phyloP scores from a whole-genome alignment of 495 filamentous ascomycete species.

The Hapsidospora chrysogenum region DNA sequence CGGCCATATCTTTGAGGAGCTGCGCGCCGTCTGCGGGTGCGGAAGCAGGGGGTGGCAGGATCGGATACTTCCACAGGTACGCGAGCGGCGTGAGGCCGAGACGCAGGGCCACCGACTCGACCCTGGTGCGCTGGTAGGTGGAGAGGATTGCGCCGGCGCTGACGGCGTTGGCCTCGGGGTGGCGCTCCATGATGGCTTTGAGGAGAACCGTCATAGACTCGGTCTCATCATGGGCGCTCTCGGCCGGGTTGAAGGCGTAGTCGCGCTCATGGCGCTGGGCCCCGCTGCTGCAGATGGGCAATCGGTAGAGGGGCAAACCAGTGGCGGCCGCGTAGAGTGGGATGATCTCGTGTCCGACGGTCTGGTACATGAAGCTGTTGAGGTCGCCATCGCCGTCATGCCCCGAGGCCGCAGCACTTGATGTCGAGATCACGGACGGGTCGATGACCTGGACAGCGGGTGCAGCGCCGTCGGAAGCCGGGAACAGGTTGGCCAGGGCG shows the following conservation, averaged over 20 bases:
- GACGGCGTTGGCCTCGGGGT: constrained; percentile 70
- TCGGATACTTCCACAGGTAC: constrained; percentile 81
- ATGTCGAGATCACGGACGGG: background rate
- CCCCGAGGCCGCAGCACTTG: background rate
- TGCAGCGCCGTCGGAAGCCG: constrained; percentile 15
- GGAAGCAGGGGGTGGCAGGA: constrained; percentile 32
- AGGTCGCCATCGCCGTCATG: constrained; percentile 46
- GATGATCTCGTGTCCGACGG: constrained; percentile 74
- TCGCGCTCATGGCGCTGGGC: constrained; percentile 48
- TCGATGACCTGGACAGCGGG: constrained; percentile 1
- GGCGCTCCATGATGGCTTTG: constrained; percentile 33
- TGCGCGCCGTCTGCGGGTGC: constrained; percentile 20
- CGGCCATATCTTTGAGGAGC: constrained; percentile 69
- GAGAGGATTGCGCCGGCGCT: constrained; percentile 84
- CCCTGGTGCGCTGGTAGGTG: constrained; percentile 85
- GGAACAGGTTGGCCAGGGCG: constrained; percentile 78
- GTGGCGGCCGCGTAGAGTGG: constrained; percentile 71
- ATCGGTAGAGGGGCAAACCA: constrained; percentile 62
- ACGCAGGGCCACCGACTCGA: constrained; percentile 71
- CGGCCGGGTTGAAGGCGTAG: constrained; percentile 20
- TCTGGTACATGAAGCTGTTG: constrained; percentile 99
- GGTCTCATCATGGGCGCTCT: constrained; percentile 51
- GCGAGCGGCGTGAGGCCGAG: constrained; percentile 65
- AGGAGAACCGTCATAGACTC: constrained; percentile 71
- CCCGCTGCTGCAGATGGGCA: constrained; percentile 48